phyloP scores from a whole-genome alignment of 129 eudicot species.

The Flaveria robusta region DNA sequence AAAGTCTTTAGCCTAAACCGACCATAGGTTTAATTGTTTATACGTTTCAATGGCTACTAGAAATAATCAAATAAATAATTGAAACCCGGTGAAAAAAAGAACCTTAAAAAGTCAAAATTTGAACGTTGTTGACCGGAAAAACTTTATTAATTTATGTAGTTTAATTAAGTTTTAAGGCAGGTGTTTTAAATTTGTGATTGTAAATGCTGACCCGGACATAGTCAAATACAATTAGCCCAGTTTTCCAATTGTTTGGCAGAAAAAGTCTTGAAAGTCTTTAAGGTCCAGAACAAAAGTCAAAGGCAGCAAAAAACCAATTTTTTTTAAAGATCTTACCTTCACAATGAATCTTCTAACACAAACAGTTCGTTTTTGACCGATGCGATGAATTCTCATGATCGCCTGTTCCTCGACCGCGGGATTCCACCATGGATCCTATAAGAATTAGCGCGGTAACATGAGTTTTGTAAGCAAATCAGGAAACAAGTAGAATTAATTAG shows the following conservation, averaged over 20 bases:
- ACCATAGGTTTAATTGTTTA: slow-evolving; percentile 5
- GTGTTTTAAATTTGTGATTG: slow-evolving; percentile 14
- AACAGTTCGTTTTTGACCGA: slow-evolving; percentile 85
- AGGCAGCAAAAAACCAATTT: neutral
- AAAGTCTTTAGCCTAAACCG: neutral
- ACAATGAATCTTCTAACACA: slow-evolving; percentile 86
- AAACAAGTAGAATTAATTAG: neutral
- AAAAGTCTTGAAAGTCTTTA: slow-evolving; percentile 23
- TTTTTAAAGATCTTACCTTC: slow-evolving; percentile 43
- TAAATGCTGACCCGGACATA: neutral
- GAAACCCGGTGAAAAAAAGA: neutral
- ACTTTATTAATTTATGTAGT: neutral
- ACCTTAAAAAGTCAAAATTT: neutral
- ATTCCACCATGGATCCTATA: slow-evolving; percentile 98
- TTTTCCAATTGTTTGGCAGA: slow-evolving; percentile 8
- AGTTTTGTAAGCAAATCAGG: slow-evolving; percentile 5
- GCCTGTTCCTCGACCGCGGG: slow-evolving; percentile 98
- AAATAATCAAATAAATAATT: neutral
- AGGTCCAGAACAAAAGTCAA: slow-evolving; percentile 14
- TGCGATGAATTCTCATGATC: slow-evolving; percentile 86
- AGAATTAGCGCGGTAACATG: neutral
- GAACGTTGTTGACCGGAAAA: slow-evolving; percentile 1
- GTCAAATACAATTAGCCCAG: slow-evolving; percentile 16
- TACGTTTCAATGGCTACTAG: neutral
- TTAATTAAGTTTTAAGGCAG: neutral